Percentiles rank a stretch among this genome's conserved stretches.
Evolutionary conservation across 108 stramenopile species (phyloP).

Genomic region (Epipyxis sp.): DNA sequence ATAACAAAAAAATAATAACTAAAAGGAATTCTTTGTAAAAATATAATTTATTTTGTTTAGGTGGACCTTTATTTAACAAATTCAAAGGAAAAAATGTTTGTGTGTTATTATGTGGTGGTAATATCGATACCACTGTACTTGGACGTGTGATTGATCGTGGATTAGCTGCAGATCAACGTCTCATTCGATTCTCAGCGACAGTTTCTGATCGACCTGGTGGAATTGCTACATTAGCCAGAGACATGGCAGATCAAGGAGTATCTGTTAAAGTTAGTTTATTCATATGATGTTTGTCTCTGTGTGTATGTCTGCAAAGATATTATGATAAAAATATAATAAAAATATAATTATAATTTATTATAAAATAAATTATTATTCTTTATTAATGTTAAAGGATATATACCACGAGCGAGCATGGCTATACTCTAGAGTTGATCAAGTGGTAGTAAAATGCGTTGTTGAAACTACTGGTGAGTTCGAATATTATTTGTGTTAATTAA

Average conservation of each 20-base stretch:
- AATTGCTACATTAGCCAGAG: conserved; percentile 69
- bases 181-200: conserved; percentile 81
- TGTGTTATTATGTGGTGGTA: conserved; percentile 90
- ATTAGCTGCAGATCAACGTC: conserved; percentile 82
- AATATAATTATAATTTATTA: no score
- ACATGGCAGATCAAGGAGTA: conserved; percentile 15
- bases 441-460: conserved; percentile 72
- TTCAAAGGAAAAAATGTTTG: conserved; percentile 86
- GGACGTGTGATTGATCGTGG: conserved; percentile 88
- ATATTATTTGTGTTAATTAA: no score
- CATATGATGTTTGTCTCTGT: no score
- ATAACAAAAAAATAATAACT: no score
- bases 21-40: no score
- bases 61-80: conserved; percentile 71
- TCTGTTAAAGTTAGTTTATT: not conserved
- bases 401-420: conserved; percentile 98
- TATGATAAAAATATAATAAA: no score
- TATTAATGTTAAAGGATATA: conserved; percentile 81
- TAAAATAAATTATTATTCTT: no score
- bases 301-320: no score
- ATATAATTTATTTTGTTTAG: no score
- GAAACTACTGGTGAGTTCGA: conserved; percentile 44
- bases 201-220: conserved; percentile 90
- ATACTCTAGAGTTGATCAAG: conserved; percentile 77
- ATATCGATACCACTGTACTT: conserved; percentile 89